Evolutionary conservation across 257 asterid genomes (phyloP), one percentile per base, ranked within the genome.

Genomic region (Solanum chmielewskii): DNA sequence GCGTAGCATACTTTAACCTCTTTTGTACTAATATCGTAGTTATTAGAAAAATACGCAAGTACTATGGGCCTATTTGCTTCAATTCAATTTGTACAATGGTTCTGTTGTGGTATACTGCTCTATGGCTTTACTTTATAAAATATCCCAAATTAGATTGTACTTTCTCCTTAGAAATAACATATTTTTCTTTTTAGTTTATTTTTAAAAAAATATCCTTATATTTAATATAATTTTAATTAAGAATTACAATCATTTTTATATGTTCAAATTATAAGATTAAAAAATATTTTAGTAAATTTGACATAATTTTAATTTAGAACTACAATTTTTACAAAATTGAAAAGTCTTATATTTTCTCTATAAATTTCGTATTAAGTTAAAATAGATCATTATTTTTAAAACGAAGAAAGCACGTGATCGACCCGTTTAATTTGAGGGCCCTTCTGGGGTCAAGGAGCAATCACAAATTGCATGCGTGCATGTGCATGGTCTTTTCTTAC

Each of bases 391-490:
- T 18, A 3, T 44, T 44, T 44, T 44, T 44, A 52, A 56, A 56
- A 18, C 1, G 0, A 56, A 18, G 11, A 1, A 59, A 59, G 12
- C 4, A 11, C 1, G 39, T 25, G 11, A 3, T 25, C 37, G 41
- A 45, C 0, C 15, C 9, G 1, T 13, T 76, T 42, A 44, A 11
- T 13, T 29, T 77, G 83, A 77, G 66, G 84, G 16, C 66, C 84
- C 84, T 78, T 66, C 42, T 78, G 64, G 42, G 84, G 18, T 45
- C 42, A 31, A 45, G 84, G 84, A 45, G 47, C 42, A 27, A 45
- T 66, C 16, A 78, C 27, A 45, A 77, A 78, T 64, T 78, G 84
- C 84, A 78, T 45, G 84, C 84, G 84, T 78, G 84, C 84, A 78
- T 78, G 84, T 78, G 84, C 84, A 78, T 78, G 84, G 41, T 78